Base-by-base conservation (phyloP, 23 red algal species). In the Gracilaria gracilis region DNA sequence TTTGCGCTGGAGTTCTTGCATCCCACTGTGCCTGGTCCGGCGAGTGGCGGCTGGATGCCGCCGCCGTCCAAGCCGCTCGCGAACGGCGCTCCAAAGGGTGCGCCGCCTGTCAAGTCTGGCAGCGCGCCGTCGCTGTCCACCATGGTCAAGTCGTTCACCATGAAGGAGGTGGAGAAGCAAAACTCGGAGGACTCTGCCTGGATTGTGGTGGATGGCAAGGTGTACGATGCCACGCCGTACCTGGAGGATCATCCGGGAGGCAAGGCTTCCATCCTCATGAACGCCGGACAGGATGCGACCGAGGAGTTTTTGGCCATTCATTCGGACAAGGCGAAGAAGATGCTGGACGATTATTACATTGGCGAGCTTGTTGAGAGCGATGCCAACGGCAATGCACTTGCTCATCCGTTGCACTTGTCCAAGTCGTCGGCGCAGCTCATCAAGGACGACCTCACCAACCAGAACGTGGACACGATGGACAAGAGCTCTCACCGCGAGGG, bases 211-310 rank as follows among this genome's bases (percentile, higher is more conserved):
- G 78, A 96, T 12, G 83, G 85, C 11, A 89, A 90, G 31, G 97
- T 99, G 81, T 99, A 99, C 64, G 93, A 95, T 75, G 82, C 87
- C 31, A 99, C 97, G 33, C 79, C 61, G n/a, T 99, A 93, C 81
- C 89, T 99, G 9, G 91, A 96, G 6, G 97, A 99, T 67, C 97
- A 99, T 33, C 97, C 97, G 4, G 97, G 97, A 25, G 97, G 97
- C 38, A 85, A 74, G 61, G 93, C 94, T 15, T 81, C 79, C 19
- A 99, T 99, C 71, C 40, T 96, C 50, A 99, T 96, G 95, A 96
- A 95, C 53, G 84, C 97, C 20, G 97, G 97, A 1, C 77, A 50
- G 16, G 96, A 98, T 57, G 74, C 84, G 31, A 98, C 96, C 0
- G 96, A 98, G 53, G 96, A 98, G 32, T 98, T 98, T 62, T 84